Base-by-base conservation (phyloP, 345 rosid species). In the Citrus mangshanensis region DNA sequence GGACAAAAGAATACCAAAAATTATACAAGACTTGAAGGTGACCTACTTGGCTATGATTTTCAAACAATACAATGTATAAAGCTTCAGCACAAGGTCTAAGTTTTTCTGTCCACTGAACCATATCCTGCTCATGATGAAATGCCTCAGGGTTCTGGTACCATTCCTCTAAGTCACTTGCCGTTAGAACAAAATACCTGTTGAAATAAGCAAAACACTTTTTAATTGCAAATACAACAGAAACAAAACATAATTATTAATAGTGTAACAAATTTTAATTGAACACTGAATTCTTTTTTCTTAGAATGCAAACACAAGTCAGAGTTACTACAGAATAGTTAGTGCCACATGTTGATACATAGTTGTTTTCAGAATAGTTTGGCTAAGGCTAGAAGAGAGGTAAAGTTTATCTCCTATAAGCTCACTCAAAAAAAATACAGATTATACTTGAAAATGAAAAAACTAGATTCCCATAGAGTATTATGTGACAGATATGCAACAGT, bases 51-150 rank as follows among this genome's bases (percentile, higher is more conserved):
- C 92, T 91, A 84, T 91, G 83, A 68, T 94, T 96, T 88, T 96
- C 97, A 88, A 96, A 96, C 88, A 96, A 89, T 40, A 96, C 97
- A 79, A 96, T 96, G 82, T 96, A 96, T 27, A 96, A 89, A 74
- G 98, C 99, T 88, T 96, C 99, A 42, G 99, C 98, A 82, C 97
- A 96, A 74, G 99, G 99, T 84, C 94, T 88, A 78, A 94, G 85
- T 87, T 96, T 96, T 84, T 96, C 98, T 70, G 97, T 89, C 99
- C 99, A 96, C 80, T 96, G 97, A 87, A 96, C 77, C 97, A 95
- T 91, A 85, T 95, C 99, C 83, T 95, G 99, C 89, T 95, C 96
- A 85, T 95, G 99, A 84, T 94, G 98, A 85, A 96, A 96, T 72
- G 95, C 90, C 89, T 96, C 98, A 30, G 99, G 93, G 82, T 89